Percentiles rank a stretch among this genome's conserved stretches.
These are phyloP conservation scores for Fusarium subtropicale DNA, from an alignment of 2,329 filamentous ascomycete species.

Conservation along the genomic window DNA sequence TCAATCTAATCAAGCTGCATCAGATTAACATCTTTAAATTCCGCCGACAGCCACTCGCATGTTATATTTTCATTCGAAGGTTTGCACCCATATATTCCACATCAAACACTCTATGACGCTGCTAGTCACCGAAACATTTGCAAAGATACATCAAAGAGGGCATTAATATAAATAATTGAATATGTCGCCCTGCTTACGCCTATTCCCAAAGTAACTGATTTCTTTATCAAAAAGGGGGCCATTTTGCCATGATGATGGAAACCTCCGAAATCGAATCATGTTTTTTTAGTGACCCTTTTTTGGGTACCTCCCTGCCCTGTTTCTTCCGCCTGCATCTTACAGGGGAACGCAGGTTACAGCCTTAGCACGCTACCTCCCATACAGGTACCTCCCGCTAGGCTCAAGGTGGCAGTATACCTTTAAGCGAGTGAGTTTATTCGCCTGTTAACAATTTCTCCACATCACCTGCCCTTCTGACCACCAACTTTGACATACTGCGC, in stretches of 20 bases:
- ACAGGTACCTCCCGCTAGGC: slow-evolving; percentile 8
- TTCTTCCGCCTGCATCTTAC: slow-evolving; percentile 40
- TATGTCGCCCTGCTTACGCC: slow-evolving; percentile 4
- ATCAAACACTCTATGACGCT: neutral
- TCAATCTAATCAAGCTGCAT: slow-evolving; percentile 49
- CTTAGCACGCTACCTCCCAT: slow-evolving; percentile 23
- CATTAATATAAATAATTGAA: neutral
- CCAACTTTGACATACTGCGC: slow-evolving; percentile 23
- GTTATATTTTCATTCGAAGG: neutral
- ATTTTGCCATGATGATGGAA: slow-evolving; percentile 39
- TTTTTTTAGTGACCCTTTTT: slow-evolving; percentile 23
- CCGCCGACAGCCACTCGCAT: neutral
- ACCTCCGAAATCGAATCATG: slow-evolving; percentile 48
- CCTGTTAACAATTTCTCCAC: slow-evolving; percentile 46
- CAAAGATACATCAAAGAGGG: neutral
- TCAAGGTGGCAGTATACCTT: slow-evolving; percentile 30
- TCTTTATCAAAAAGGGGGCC: slow-evolving; percentile 23
- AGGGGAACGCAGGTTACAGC: slow-evolving; percentile 15
- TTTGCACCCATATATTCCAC: too few species aligned
- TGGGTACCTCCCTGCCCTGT: slow-evolving; percentile 40
- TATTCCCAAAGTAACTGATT: neutral
- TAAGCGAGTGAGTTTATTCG: slow-evolving; percentile 3
- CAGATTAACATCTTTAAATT: slow-evolving; percentile 35
- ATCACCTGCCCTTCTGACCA: slow-evolving; percentile 45
- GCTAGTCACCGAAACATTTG: neutral